Evolutionary conservation across 2,329 filamentous ascomycete species (phyloP), one percentile per base, ranked within the genome.

Genomic region (Colletotrichum caudatum): DNA sequence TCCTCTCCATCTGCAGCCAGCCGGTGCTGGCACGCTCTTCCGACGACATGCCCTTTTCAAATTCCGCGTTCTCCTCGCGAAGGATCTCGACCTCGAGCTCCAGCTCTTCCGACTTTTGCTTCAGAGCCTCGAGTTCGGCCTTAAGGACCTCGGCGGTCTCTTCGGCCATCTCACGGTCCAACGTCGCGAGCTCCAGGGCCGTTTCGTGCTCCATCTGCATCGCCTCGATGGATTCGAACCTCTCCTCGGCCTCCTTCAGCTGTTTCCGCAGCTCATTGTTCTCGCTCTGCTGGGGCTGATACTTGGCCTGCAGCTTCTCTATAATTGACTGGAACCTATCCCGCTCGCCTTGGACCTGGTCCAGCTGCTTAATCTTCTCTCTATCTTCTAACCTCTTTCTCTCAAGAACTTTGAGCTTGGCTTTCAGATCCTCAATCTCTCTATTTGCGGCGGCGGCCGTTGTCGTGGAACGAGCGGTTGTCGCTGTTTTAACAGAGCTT

Each of bases 121-220:
- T 93, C 64, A 97, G 80, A 2, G 90, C 87, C 48, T 97, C 93
- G 33, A 97, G 84, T 78, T 99, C 95, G 1, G 89, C 87, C 79
- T 94, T 96, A 62, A 92, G 85, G 23, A 92, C 90, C 75, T 98
- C 96, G 0, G 93, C 92, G 54, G 91, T 94, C 81, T 98, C 95
- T 80, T 99, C 95, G 0, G 96, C 96, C 93, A 98, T 97, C 81
- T 99, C 95, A 56, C 94, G 90, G 79, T 99, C 96, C 35, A 99
- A 84, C 0, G 93, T 92, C 8, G 94, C 94, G 81, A 96, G 89
- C 81, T 99, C 96, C 77, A 98, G 83, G 8, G 93, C 89, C 4
- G 91, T 89, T 39, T 98, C 96, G 80, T 97, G 91, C 75, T 98
- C 94, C 9, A 93, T 92, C 78, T 96, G 92, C 65, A 92, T 85